Evolutionary conservation across 2,329 filamentous ascomycete species (phyloP).

Genomic region (Fusarium clavum): DNA sequence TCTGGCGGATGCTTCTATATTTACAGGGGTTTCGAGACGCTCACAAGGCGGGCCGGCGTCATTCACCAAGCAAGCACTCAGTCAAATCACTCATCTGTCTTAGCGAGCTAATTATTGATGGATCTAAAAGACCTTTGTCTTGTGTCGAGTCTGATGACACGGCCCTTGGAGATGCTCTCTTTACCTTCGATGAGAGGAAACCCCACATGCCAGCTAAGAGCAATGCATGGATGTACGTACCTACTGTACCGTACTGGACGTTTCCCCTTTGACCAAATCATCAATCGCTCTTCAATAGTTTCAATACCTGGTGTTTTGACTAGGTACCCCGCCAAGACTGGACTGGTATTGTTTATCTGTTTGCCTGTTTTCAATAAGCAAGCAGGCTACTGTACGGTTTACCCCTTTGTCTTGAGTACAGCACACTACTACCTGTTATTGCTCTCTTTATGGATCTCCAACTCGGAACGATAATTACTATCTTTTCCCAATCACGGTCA

Average conservation of each 20-base stretch:
- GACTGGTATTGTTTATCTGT: conserved; percentile 6
- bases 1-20: conserved; percentile 9
- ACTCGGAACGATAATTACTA: conserved; percentile 29
- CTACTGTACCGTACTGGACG: not conserved
- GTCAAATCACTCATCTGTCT: conserved; percentile 18
- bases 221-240: not conserved
- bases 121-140: conserved; percentile 32
- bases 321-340: conserved; percentile 25
- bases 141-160: conserved; percentile 27
- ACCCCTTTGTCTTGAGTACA: conserved; percentile 8
- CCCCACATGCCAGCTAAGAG: conserved; percentile 37
- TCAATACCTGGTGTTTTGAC: conserved; percentile 9
- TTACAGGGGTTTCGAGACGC: conserved; percentile 34
- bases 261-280: conserved; percentile 16
- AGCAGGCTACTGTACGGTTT: not conserved
- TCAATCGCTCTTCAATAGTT: conserved; percentile 7
- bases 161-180: conserved; percentile 9
- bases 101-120: conserved; percentile 22
- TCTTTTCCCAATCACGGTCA: conserved; percentile 1
- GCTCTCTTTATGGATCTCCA: conserved; percentile 22
- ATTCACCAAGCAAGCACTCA: conserved; percentile 37
- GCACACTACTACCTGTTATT: conserved; percentile 6
- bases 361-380: conserved; percentile 4
- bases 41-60: conserved; percentile 39
- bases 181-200: conserved; percentile 20